Conservation (phyloP, 805 yeast species). For the Komagataella populi region DNA sequence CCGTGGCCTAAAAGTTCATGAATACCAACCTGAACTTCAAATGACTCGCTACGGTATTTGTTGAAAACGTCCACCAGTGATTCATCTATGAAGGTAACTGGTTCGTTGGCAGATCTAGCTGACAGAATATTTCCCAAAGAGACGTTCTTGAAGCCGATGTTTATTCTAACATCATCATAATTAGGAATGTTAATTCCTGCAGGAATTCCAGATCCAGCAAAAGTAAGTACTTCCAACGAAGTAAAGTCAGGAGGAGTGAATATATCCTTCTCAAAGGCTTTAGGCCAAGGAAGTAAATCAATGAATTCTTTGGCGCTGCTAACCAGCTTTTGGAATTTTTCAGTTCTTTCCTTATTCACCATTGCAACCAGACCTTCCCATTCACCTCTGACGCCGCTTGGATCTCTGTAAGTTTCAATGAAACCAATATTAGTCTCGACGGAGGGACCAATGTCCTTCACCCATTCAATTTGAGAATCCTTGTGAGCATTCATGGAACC, state of each 20-base stretch:
- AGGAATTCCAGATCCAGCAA: slow-evolving; percentile 84
- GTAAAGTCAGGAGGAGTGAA: slow-evolving; percentile 91
- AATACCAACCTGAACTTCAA: slow-evolving; percentile 89
- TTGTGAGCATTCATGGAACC: slow-evolving; percentile 82
- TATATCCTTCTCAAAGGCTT: slow-evolving; percentile 64
- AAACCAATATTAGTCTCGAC: slow-evolving; percentile 80
- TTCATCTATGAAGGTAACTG: slow-evolving; percentile 49
- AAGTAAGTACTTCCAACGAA: slow-evolving; percentile 77
- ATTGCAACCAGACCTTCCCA: slow-evolving; percentile 89
- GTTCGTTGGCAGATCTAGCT: slow-evolving; percentile 58
- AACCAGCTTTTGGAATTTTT: slow-evolving; percentile 62
- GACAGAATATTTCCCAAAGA: slow-evolving; percentile 77
- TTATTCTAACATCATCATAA: slow-evolving; percentile 78
- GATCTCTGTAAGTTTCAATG: slow-evolving; percentile 88
- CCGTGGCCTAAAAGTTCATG: slow-evolving; percentile 91
- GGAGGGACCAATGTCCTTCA: slow-evolving; percentile 69
- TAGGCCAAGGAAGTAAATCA: slow-evolving; percentile 62
- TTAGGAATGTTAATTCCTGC: slow-evolving; percentile 92
- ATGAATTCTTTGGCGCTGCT: slow-evolving; percentile 53
- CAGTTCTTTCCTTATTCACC: slow-evolving; percentile 80
- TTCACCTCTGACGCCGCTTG: slow-evolving; percentile 84
- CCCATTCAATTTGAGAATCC: slow-evolving; percentile 78
- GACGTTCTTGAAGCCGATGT: slow-evolving; percentile 79
- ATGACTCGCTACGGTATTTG: slow-evolving; percentile 66
- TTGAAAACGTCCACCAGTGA: slow-evolving; percentile 43